phyloP scores from a whole-genome alignment of 306 rosid species.

The Castanea crenata region DNA sequence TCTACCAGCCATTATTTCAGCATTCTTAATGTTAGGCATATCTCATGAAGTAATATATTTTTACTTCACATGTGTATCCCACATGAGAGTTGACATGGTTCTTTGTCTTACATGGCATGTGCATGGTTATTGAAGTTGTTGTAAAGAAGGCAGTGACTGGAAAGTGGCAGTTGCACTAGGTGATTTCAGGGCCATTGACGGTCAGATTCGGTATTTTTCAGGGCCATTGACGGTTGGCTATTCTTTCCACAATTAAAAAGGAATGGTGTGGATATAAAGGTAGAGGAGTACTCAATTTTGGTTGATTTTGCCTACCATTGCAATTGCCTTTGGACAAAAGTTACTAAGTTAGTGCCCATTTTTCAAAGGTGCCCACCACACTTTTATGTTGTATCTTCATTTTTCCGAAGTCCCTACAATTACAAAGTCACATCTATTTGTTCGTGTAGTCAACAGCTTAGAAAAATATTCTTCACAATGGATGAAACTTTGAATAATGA shows the following conservation, averaged over 20 bases:
- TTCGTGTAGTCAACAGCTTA: no score
- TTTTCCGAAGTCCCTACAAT: no score
- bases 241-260: constrained; percentile 56
- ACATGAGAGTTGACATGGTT: constrained; percentile 84
- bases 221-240: constrained; percentile 41
- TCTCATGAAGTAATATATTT: constrained; percentile 69
- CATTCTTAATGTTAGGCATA: constrained; percentile 52
- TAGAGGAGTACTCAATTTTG: constrained; percentile 37
- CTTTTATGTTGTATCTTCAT: no score
- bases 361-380: no score
- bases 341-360: no score
- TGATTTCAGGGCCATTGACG: constrained; percentile 44
- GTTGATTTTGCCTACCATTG: constrained; percentile 14
- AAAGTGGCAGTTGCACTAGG: constrained; percentile 38
- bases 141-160: constrained; percentile 34
- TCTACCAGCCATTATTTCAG: constrained; percentile 8
- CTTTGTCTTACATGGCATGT: constrained; percentile 56
- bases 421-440: no score
- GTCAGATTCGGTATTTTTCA: no score
- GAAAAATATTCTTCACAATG: no score
- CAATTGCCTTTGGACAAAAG: background rate
- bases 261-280: constrained; percentile 46
- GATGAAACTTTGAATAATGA: no score
- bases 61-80: constrained; percentile 48
- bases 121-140: constrained; percentile 46